Evolutionary conservation across 2,329 filamentous ascomycete genomes (phyloP), one percentile per base, ranked within the genome.

Genomic region (Botrytis aclada): DNA sequence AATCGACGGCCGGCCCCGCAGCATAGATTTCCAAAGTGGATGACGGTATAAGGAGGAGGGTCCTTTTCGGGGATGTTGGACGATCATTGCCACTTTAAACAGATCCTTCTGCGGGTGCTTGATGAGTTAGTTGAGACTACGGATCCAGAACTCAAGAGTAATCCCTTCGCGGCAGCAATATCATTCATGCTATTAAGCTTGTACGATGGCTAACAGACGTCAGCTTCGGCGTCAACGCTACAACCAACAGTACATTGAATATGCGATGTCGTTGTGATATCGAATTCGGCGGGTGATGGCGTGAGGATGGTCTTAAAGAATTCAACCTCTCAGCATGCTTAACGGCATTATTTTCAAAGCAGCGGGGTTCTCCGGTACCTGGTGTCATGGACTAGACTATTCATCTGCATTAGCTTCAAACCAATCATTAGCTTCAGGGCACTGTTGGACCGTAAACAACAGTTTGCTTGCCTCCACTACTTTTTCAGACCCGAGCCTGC

Each of bases 341-440:
- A 25, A 56, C 34, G 29, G 34, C 47, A 5, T 25, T 32, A 16
- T 54, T 56, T 32, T 18, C 34, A 66, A 39, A 69, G 65, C 10
- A 56, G 47, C 64, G 64, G 45, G 45, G 47, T 14, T 47, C 47
- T 56, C 34, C n/a, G 10, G 47, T 69, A 69, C 34, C 34, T 69
- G 64, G 25, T 20, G 20, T 39, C n/a, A 32, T 16, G 34, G 65
- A n/a, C 65, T 69, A 43, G 47, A 43, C 47, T 41, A 41, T 47
- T 56, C 37, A 43, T 43, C 29, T n/a, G n/a, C 37, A 69, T 69
- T 56, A 43, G 47, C 47, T 43, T 32, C 25, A 41, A 56, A 69
- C 65, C 65, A 41, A 56, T 39, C 16, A n/a, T 67, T 67, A 41
- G n/a, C 47, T 67, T 39, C 34, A 67, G 65, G 47, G 47, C 47